Base-by-base conservation (phyloP, 306 rosid genomes). In the Lathyrus sativus region DNA sequence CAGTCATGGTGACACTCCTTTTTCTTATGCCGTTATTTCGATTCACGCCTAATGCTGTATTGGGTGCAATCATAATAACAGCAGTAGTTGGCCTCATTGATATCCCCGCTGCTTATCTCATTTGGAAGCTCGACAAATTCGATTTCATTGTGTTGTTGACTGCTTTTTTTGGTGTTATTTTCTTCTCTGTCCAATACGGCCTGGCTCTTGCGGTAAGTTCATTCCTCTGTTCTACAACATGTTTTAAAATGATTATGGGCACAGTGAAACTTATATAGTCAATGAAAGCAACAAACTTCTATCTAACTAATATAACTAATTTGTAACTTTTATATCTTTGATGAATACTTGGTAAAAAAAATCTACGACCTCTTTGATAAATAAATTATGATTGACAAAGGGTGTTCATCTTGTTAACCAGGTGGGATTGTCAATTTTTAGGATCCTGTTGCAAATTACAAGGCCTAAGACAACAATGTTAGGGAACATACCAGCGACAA, bases 31-130 rank as follows among this genome's bases (percentile, higher is more conserved):
- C 97, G 19, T 70, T 93, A 14, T 93, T 93, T 72, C 77, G 80
- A 1, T 93, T 86, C 80, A 90, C 97, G 0, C 98, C 98, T 4
- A 90, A 93, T 73, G 95, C 88, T 41, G 85, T 90, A 49, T 54
- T 93, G 75, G 96, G 91, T 2, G 88, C 98, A 9, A 88, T 93
- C 79, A 93, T 93, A 10, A 84, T 93, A 71, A 50, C 96, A 8
- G 98, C 98, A 3, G 98, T 90, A 2, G 35, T 87, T n/a, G 96
- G 98, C 33, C 95, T 92, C 44, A 59, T 92, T 50, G 98, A 92
- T 19, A 3, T 89, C 17, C 86, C 89, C 2, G 83, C 92, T 18
- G 96, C 96, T 22, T 74, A 24, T 60, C 46, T 54, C 80, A 73
- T 92, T 58, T 87, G 95, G 92, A 89, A 83, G 87, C 62, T 90